Evolutionary conservation across 768 basidiomycete species (phyloP), one percentile per base, ranked within the genome.

Genomic region (Pleurotus platypus): DNA sequence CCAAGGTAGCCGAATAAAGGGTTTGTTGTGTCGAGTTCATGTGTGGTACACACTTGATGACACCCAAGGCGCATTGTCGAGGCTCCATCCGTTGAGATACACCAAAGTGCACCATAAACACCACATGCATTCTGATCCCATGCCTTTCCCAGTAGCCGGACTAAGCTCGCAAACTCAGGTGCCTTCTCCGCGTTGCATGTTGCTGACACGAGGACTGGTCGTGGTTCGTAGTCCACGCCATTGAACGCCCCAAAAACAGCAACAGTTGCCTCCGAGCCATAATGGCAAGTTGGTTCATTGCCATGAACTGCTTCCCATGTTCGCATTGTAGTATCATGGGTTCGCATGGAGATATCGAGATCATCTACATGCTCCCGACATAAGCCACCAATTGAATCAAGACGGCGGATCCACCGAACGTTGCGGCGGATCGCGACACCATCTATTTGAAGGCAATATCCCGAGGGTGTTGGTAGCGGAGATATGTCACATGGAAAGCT

Each of bases 101-200:
- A 51, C 49, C 55, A 64, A 1, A 61, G 45, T 1, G 45, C 46
- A 3, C 64, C 60, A 18, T 50, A 37, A 12, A 27, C 47, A 6
- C 13, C 48, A 2, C 9, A 1, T 4, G 9, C 15, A 12, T 2
- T 26, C 6, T 2, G 16, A n/a, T 35, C 2, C 43, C 42, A 57
- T 26, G 24, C 22, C 13, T 27, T 2, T 1, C 3, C 47, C 27
- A 59, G 15, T 13, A 46, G 13, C 11, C 60, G 40, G 9, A 59
- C 47, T 20, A 54, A 35, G 1, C n/a, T 6, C 1, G 37, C 43
- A 2, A 55, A 49, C 3, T 50, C 49, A 1, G 53, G 43, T 3
- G 48, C 57, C 20, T 30, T 54, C n/a, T 58, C 57, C 16, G 45
- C 45, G n/a, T 65, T 64, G 48, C 64, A 65, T 3, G 61, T 62